A percentile compares a stretch with the other conserved stretches of the same genome.
Conservation (phyloP, 2,329 filamentous ascomycete genomes). For the Claviceps sp. region DNA sequence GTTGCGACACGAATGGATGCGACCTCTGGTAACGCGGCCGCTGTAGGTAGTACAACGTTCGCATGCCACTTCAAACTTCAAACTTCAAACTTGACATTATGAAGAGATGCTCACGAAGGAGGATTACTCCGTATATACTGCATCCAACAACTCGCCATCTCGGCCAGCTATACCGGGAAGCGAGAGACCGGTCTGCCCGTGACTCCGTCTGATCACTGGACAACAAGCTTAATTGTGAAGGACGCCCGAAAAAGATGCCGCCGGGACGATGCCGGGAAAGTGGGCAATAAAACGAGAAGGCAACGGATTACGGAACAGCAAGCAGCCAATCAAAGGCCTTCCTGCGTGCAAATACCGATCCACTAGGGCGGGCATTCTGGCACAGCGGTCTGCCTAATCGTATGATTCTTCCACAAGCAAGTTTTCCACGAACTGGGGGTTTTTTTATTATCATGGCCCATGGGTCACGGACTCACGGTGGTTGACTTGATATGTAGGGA, state of each 20-base stretch:
- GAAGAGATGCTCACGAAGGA: too few relatives aligned
- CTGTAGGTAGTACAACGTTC: too few relatives aligned
- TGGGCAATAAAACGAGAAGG: background rate
- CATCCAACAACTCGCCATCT: too few relatives aligned
- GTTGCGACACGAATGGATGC: background rate
- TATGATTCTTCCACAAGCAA: constrained; percentile 6
- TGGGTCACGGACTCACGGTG: background rate
- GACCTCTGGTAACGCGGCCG: too few relatives aligned
- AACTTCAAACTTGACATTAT: too few relatives aligned
- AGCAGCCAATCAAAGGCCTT: background rate
- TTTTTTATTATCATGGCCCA: background rate
- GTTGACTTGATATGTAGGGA: background rate
- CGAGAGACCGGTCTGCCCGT: too few relatives aligned
- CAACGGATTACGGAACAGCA: background rate
- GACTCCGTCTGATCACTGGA: background rate
- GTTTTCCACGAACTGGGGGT: constrained; percentile 7
- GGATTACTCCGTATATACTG: too few relatives aligned
- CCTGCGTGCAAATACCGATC: background rate
- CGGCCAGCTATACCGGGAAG: too few relatives aligned
- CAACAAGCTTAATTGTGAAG: background rate
- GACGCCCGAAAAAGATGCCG: background rate
- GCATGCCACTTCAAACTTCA: too few relatives aligned
- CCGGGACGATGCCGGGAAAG: background rate
- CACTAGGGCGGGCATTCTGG: constrained; percentile 2
- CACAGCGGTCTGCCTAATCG: constrained; percentile 5